phyloP scores from a whole-genome alignment of 169 alveolate genomes.

The Cryptosporidium andersoni region DNA sequence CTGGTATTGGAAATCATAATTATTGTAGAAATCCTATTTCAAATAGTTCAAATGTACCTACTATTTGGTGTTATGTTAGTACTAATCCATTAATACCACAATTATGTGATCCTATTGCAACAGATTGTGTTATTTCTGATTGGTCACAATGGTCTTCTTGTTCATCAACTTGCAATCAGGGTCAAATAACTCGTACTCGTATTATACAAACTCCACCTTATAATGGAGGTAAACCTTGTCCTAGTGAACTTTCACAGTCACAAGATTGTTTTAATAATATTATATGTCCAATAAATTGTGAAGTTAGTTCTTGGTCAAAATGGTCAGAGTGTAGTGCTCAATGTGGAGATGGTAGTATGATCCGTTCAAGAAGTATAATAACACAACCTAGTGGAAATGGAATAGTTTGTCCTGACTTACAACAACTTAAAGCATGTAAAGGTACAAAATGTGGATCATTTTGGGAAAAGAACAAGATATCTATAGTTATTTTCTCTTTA shows the following conservation, averaged over 20 bases:
- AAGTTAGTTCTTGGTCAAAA: conserved; percentile 73
- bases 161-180: conserved; percentile 74
- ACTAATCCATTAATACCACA: conserved; percentile 37
- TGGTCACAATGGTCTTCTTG: conserved; percentile 77
- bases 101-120: conserved; percentile 72
- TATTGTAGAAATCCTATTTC: conserved; percentile 70
- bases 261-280: conserved; percentile 68
- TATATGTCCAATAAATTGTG: conserved; percentile 76
- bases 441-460: conserved; percentile 43
- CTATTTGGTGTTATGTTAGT: conserved; percentile 68
- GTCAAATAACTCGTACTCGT: conserved; percentile 68
- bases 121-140: conserved; percentile 74
- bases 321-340: conserved; percentile 76
- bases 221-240: conserved; percentile 73
- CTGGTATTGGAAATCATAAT: conserved; percentile 53
- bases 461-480: conserved; percentile 51
- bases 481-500: conserved; percentile 11
- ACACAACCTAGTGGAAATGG: conserved; percentile 54
- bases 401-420: conserved; percentile 21
- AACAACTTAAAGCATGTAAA: conserved; percentile 31
- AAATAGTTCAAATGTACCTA: conserved; percentile 50
- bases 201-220: conserved; percentile 52
- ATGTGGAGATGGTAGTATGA: conserved; percentile 74
- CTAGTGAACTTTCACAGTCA: conserved; percentile 32
- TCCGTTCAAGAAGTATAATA: conserved; percentile 54